Percentiles rank a stretch among this genome's conserved stretches.
Conservation (phyloP, 2,329 filamentous ascomycete species). For the Keithomyces neogunnii region DNA sequence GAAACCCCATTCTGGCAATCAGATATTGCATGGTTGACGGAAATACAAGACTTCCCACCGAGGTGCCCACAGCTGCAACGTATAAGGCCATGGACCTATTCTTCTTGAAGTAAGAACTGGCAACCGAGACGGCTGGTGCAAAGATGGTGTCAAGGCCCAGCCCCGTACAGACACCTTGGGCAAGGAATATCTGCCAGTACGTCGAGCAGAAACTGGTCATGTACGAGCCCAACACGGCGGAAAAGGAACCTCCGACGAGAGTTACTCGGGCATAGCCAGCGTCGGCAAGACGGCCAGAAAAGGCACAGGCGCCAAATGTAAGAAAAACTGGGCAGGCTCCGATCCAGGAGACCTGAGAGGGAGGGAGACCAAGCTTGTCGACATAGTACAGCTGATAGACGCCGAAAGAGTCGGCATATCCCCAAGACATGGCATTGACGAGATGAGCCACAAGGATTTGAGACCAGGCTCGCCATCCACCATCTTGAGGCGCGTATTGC, state of each 20-base stretch:
- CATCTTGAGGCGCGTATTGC: conserved; percentile 26
- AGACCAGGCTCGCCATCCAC: conserved; percentile 40
- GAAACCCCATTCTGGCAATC: conserved; percentile 49
- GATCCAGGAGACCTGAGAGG: conserved; percentile 33
- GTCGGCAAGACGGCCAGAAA: conserved; percentile 41
- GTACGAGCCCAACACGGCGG: conserved; percentile 38
- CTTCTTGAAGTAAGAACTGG: conserved; percentile 53
- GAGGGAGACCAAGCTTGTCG: conserved; percentile 23
- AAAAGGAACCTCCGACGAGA: conserved; percentile 28
- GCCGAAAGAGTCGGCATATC: conserved; percentile 39
- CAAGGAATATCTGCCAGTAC: conserved; percentile 46
- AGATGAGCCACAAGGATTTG: conserved; percentile 40
- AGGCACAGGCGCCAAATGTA: conserved; percentile 36
- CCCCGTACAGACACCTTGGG: conserved; percentile 43
- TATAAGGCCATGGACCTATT: conserved; percentile 51
- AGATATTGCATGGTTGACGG: conserved; percentile 49
- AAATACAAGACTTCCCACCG: conserved; percentile 48
- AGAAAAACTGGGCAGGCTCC: conserved; percentile 44
- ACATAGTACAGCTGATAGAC: conserved; percentile 45
- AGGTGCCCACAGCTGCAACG: conserved; percentile 49
- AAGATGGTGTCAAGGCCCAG: conserved; percentile 48
- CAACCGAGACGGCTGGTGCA: conserved; percentile 49
- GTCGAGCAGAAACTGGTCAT: conserved; percentile 33
- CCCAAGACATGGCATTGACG: conserved; percentile 41
- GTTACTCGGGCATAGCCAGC: conserved; percentile 36